These are phyloP conservation scores for Fragaria iinumae DNA, from an alignment of 306 rosid species.

Conservation along the genomic window DNA sequence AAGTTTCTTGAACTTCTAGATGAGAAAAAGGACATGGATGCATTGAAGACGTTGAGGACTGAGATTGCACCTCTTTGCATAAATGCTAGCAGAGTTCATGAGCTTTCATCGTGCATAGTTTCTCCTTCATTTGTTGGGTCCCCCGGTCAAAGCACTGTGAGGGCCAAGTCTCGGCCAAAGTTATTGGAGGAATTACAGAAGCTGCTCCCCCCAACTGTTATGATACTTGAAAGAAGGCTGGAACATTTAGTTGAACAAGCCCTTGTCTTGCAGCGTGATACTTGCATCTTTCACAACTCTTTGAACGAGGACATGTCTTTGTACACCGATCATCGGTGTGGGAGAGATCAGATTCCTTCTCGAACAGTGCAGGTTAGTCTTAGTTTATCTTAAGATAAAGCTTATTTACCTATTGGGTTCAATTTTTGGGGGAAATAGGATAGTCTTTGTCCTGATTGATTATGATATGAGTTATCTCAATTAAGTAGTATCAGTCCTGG, in stretches of 20 bases:
- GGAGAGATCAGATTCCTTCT: slow-evolving; percentile 86
- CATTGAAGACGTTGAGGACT: slow-evolving; percentile 78
- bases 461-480: not conserved
- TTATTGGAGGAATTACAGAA: slow-evolving; percentile 85
- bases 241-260: slow-evolving; percentile 95
- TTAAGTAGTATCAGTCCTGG: not conserved
- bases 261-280: slow-evolving; percentile 81
- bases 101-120: slow-evolving; percentile 77
- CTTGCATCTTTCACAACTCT: slow-evolving; percentile 90
- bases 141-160: slow-evolving; percentile 34
- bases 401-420: slow-evolving; percentile 13
- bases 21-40: slow-evolving; percentile 65
- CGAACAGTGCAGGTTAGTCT: slow-evolving; percentile 80
- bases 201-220: slow-evolving; percentile 80
- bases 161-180: slow-evolving; percentile 62
- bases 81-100: slow-evolving; percentile 58
- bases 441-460: not conserved
- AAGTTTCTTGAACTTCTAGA: slow-evolving; percentile 81
- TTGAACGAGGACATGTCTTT: slow-evolving; percentile 84
- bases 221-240: slow-evolving; percentile 93
- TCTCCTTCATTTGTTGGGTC: slow-evolving; percentile 48
- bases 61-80: slow-evolving; percentile 74
- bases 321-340: slow-evolving; percentile 88
- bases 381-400: slow-evolving; percentile 12
- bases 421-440: slow-evolving; percentile 7